Conservation (phyloP, 1,139 yeast genomes). For the Diutina catenulata region DNA sequence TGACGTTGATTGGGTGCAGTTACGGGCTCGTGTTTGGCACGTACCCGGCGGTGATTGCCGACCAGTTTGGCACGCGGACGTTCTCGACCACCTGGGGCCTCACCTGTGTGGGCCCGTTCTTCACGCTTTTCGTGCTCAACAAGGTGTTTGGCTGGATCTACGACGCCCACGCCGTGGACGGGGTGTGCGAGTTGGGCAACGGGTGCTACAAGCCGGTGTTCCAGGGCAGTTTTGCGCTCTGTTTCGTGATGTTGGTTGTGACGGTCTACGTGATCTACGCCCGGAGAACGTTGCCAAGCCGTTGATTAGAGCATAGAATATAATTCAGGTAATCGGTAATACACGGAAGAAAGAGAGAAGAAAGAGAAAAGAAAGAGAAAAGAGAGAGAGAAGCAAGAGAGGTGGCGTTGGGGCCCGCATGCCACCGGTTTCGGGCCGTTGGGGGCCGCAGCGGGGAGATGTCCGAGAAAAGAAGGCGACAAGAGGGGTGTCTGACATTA, state of each 20-base stretch:
- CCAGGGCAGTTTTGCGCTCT: constrained; percentile 16
- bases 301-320: no score
- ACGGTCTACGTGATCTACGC: background rate
- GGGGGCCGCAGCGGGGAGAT: no score
- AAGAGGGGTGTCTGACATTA: no score
- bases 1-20: constrained; percentile 56
- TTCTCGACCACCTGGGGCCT: constrained; percentile 80
- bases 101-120: constrained; percentile 31
- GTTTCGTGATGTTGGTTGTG: constrained; percentile 2
- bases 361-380: no score
- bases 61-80: constrained; percentile 57
- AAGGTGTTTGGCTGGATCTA: constrained; percentile 29
- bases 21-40: constrained; percentile 76
- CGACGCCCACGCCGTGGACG: constrained; percentile 15
- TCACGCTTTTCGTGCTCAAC: constrained; percentile 24
- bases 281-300: no score
- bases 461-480: no score
- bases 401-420: no score
- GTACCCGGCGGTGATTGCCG: constrained; percentile 71
- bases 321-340: no score
- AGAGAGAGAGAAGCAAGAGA: no score
- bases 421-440: no score
- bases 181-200: constrained; percentile 2
- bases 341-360: no score
- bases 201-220: constrained; percentile 6